Percentiles rank a stretch among this genome's conserved stretches.
Evolutionary conservation across 257 asterid species (phyloP).

Genomic region (Linderniella brevidens): DNA sequence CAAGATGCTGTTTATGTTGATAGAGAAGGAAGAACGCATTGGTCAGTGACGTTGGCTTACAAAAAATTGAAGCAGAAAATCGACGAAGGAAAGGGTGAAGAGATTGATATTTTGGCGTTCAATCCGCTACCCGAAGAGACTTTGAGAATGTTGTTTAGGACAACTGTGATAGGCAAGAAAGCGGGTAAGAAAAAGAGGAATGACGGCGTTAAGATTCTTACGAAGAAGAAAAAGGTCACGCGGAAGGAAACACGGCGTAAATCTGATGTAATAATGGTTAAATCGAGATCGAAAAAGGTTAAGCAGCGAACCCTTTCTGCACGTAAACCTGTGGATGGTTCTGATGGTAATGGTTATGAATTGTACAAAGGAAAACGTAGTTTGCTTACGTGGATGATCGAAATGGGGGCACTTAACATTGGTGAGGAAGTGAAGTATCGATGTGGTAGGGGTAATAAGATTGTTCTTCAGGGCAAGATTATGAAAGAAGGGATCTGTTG

Average conservation of each 20-base stretch:
- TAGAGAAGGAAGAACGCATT: slow-evolving; percentile 36
- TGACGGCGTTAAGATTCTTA: neutral
- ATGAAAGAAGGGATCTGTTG: slow-evolving; percentile 67
- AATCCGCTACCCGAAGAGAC: slow-evolving; percentile 52
- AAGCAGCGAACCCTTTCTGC: slow-evolving; percentile 42
- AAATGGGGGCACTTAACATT: slow-evolving; percentile 42
- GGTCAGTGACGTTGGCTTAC: slow-evolving; percentile 91
- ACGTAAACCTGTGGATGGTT: slow-evolving; percentile 47
- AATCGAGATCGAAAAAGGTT: slow-evolving; percentile 15
- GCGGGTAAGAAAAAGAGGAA: slow-evolving; percentile 15
- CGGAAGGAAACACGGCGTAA: neutral
- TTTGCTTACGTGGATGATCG: slow-evolving; percentile 86
- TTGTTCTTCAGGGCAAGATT: slow-evolving; percentile 43
- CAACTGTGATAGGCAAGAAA: slow-evolving; percentile 27
- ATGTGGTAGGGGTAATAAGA: slow-evolving; percentile 22
- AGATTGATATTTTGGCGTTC: slow-evolving; percentile 34
- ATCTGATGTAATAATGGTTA: slow-evolving; percentile 12
- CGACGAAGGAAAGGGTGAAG: slow-evolving; percentile 49
- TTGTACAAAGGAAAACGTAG: slow-evolving; percentile 45
- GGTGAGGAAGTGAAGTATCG: slow-evolving; percentile 41
- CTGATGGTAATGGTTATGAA: slow-evolving; percentile 26
- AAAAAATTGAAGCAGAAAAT: slow-evolving; percentile 41
- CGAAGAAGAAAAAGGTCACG: neutral
- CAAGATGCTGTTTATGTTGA: slow-evolving; percentile 79
- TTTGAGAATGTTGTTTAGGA: slow-evolving; percentile 38